A percentile compares a stretch with the other conserved stretches of the same genome.
phyloP scores from a whole-genome alignment of 257 asterid genomes.

The Fraxinus americana region DNA sequence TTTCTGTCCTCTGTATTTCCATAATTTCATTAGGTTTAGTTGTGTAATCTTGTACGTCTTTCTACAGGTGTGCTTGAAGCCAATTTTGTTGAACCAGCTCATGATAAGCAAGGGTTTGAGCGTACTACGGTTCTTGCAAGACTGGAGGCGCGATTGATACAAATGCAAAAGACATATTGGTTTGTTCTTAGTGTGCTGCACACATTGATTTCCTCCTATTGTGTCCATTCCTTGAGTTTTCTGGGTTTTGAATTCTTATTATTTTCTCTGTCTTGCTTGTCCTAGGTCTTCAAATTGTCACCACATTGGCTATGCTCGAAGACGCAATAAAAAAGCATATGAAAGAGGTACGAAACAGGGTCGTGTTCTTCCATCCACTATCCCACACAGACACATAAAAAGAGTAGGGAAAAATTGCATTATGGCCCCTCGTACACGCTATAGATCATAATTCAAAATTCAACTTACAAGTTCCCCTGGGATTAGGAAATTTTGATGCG shows the following conservation, averaged over 20 bases:
- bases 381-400: neutral
- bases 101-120: slow-evolving; percentile 98
- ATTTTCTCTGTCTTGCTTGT: slow-evolving; percentile 21
- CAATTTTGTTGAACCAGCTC: slow-evolving; percentile 98
- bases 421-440: neutral
- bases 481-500: neutral
- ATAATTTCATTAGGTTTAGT: slow-evolving; percentile 25
- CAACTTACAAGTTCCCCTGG: neutral
- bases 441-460: neutral
- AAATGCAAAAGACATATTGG: slow-evolving; percentile 91
- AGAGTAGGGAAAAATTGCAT: neutral
- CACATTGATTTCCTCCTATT: neutral
- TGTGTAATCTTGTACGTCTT: slow-evolving; percentile 20
- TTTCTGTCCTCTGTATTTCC: slow-evolving; percentile 17
- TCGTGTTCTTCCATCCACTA: neutral
- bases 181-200: slow-evolving; percentile 36
- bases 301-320: slow-evolving; percentile 88
- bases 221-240: slow-evolving; percentile 17
- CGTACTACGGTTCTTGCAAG: slow-evolving; percentile 86
- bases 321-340: slow-evolving; percentile 40
- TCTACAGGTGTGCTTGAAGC: slow-evolving; percentile 83
- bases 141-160: slow-evolving; percentile 69
- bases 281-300: slow-evolving; percentile 71
- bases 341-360: slow-evolving; percentile 49
- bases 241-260: slow-evolving; percentile 4